Evolutionary conservation across 2,329 filamentous ascomycete species (phyloP).

Genomic region (Hymenoscyphus fructigenus): DNA sequence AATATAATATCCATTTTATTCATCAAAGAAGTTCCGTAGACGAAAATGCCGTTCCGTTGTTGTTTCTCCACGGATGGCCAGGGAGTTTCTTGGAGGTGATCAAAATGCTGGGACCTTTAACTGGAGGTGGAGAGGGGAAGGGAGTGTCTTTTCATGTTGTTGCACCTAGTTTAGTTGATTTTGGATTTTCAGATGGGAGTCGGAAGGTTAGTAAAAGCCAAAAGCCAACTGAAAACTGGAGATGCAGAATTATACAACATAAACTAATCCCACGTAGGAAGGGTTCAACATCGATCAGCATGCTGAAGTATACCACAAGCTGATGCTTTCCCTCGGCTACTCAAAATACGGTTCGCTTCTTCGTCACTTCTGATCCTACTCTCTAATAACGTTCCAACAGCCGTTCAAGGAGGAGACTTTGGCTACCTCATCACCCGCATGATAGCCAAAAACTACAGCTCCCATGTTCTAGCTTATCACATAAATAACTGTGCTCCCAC

Average conservation of each 20-base stretch:
- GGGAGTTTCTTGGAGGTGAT: background rate
- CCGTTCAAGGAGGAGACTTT: background rate
- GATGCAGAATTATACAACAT: slow-evolving; percentile 34
- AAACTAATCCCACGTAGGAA: slow-evolving; percentile 39
- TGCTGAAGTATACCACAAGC: slow-evolving; percentile 61
- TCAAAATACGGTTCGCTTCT: slow-evolving; percentile 46
- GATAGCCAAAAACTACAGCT: background rate
- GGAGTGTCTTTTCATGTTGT: slow-evolving; percentile 40
- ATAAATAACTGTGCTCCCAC: background rate
- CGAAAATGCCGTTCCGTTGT: background rate
- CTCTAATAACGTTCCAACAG: background rate
- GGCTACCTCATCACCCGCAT: background rate
- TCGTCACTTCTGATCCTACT: background rate
- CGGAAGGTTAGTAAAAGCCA: slow-evolving; percentile 22
- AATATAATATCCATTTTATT: background rate
- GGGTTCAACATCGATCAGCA: slow-evolving; percentile 61
- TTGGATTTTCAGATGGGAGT: slow-evolving; percentile 44
- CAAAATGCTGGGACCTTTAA: background rate
- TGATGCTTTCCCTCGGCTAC: slow-evolving; percentile 69
- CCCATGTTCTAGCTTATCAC: background rate
- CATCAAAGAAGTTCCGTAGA: background rate
- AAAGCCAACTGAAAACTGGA: background rate
- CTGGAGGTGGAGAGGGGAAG: slow-evolving; percentile 24
- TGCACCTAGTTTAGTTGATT: slow-evolving; percentile 55
- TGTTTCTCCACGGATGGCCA: background rate